A percentile compares a stretch with the other conserved stretches of the same genome.
Evolutionary conservation across 805 yeast species (phyloP).

Genomic region (Tetrapisispora nanseiensis): DNA sequence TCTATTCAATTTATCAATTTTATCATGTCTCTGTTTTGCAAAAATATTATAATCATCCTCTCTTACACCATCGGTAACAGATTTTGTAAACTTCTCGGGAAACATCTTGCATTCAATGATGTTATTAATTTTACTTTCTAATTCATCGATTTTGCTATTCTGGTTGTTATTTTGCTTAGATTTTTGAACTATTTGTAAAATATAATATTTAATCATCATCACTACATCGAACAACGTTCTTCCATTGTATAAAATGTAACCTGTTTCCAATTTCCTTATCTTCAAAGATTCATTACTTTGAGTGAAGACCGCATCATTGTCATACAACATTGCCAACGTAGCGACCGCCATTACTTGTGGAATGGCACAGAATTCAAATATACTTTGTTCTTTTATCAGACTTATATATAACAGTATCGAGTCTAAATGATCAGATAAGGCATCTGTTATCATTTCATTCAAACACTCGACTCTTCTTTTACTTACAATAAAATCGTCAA

Average conservation of each 20-base stretch:
- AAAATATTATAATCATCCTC: slow-evolving; percentile 30
- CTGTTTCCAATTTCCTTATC: slow-evolving; percentile 83
- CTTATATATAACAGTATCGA: slow-evolving; percentile 71
- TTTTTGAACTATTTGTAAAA: slow-evolving; percentile 67
- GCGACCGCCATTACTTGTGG: slow-evolving; percentile 99
- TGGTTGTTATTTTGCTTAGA: slow-evolving; percentile 48
- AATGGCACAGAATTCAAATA: slow-evolving; percentile 88
- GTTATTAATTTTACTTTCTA: slow-evolving; percentile 72
- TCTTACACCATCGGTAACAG: slow-evolving; percentile 40
- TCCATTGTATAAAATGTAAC: slow-evolving; percentile 60
- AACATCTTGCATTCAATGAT: slow-evolving; percentile 26
- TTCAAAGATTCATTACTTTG: slow-evolving; percentile 46
- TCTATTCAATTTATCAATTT: slow-evolving; percentile 29
- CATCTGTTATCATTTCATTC: slow-evolving; percentile 69
- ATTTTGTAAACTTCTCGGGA: slow-evolving; percentile 19
- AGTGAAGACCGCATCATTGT: slow-evolving; percentile 64
- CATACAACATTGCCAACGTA: slow-evolving; percentile 75
- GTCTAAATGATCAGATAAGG: slow-evolving; percentile 58
- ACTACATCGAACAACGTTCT: slow-evolving; percentile 69
- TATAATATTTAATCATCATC: slow-evolving; percentile 63
- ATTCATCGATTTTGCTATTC: slow-evolving; percentile 38
- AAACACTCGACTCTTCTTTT: slow-evolving; percentile 62
- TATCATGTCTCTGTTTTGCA: slow-evolving; percentile 34
- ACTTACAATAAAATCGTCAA: slow-evolving; percentile 29
- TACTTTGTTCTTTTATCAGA: slow-evolving; percentile 66